phyloP scores from a whole-genome alignment of 371 early-diverging fungal genomes.

The Mucor irregularis region DNA sequence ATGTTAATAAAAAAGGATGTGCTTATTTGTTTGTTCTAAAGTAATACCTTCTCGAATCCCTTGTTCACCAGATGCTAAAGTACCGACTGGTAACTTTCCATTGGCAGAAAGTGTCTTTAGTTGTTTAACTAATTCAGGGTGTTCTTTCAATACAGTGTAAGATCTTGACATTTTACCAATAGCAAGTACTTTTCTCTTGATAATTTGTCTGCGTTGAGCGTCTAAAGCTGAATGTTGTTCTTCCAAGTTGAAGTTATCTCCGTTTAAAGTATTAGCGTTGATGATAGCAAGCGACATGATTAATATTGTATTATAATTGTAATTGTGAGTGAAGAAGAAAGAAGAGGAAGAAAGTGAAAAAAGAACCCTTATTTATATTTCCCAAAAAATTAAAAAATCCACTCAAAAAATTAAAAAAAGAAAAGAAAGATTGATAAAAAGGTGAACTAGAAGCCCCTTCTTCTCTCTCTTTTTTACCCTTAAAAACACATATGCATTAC shows the following conservation, averaged over 20 bases:
- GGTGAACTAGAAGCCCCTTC: no score
- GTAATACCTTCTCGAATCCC: constrained; percentile 37
- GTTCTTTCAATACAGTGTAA: constrained; percentile 33
- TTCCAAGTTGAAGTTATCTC: not conserved
- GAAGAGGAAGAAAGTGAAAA: not conserved
- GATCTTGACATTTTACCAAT: constrained; percentile 42
- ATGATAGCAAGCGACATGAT: constrained; percentile 18
- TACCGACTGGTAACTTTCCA: constrained; percentile 37
- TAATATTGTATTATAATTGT: not conserved
- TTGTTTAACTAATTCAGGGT: constrained; percentile 40
- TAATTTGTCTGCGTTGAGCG: constrained; percentile 38
- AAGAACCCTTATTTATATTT: constrained; percentile 1
- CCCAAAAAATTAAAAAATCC: not conserved
- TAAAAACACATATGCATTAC: no score
- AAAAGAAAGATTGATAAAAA: not conserved
- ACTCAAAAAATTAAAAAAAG: not conserved
- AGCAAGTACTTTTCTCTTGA: constrained; percentile 44
- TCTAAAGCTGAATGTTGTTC: constrained; percentile 7
- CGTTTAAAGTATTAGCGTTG: constrained; percentile 1
- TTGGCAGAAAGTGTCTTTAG: constrained; percentile 30
- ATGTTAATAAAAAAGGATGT: no score
- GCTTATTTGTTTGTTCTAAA: not conserved
- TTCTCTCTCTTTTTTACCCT: no score
- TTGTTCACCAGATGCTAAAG: constrained; percentile 34
- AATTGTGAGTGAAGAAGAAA: not conserved